phyloP scores from a whole-genome alignment of 345 rosid species.

The Melaleuca quinquenervia region DNA sequence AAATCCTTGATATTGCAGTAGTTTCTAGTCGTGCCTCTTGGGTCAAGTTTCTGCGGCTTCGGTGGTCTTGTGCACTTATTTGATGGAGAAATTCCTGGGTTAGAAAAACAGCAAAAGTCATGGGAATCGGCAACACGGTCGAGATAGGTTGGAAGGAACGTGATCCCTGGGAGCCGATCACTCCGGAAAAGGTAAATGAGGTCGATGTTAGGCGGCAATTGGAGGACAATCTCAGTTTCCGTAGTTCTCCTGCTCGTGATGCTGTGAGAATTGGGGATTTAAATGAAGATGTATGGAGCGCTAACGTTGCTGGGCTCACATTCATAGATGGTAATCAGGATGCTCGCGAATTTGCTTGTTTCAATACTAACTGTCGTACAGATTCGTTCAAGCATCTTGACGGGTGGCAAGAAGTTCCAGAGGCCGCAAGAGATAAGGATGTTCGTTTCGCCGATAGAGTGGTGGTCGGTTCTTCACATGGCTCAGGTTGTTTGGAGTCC shows the following conservation, averaged over 20 bases:
- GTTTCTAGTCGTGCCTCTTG: not conserved
- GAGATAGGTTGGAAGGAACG: not conserved
- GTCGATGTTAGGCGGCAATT: not conserved
- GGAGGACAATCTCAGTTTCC: not conserved
- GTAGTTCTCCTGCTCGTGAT: not conserved
- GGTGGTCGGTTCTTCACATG: not conserved
- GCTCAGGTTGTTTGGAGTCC: not conserved
- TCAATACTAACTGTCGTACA: not conserved
- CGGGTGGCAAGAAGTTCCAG: not conserved
- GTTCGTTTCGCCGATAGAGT: not conserved
- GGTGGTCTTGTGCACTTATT: not conserved
- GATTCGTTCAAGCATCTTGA: not conserved
- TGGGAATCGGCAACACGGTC: not conserved
- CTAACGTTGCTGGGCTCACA: not conserved
- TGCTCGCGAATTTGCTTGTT: not conserved
- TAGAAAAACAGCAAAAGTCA: not conserved
- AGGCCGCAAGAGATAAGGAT: not conserved
- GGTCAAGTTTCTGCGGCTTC: not conserved
- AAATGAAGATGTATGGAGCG: not conserved
- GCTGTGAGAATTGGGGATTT: not conserved
- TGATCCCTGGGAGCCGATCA: not conserved
- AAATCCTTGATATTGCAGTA: not conserved
- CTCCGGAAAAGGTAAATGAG: not conserved
- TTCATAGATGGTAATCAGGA: not conserved
- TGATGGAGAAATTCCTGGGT: not conserved